These are phyloP conservation scores for Tetracladium maxilliforme DNA, from an alignment of 2,329 filamentous ascomycete species.

Conservation along the genomic window DNA sequence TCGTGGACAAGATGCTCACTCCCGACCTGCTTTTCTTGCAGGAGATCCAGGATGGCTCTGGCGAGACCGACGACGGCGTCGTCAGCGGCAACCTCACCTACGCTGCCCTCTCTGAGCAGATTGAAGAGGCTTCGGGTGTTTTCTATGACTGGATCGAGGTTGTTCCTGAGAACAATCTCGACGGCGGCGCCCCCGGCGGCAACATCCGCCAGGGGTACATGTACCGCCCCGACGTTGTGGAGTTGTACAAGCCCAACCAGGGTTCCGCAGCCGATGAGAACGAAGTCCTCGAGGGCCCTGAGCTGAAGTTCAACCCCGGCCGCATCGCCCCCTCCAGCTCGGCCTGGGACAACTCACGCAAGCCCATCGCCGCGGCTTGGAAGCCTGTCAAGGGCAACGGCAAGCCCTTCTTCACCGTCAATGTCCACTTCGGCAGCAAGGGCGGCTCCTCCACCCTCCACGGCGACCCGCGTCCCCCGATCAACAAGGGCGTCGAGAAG, in stretches of 20 bases:
- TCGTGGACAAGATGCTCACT: constrained; percentile 45
- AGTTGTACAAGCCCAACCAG: constrained; percentile 41
- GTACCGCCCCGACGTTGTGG: constrained; percentile 44
- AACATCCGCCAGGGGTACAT: constrained; percentile 61
- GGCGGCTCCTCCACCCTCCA: constrained; percentile 49
- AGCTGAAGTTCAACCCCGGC: constrained; percentile 55
- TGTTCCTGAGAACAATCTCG: constrained; percentile 39
- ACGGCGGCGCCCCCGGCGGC: constrained; percentile 53
- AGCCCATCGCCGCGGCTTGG: constrained; percentile 55
- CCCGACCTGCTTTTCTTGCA: constrained; percentile 56
- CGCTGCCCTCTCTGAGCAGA: constrained; percentile 33
- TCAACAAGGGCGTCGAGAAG: constrained; percentile 47
- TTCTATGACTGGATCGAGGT: constrained; percentile 46
- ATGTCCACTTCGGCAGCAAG: constrained; percentile 55
- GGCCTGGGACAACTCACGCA: constrained; percentile 47
- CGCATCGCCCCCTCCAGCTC: constrained; percentile 46
- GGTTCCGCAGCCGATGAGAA: constrained; percentile 39
- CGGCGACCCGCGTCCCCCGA: constrained; percentile 49
- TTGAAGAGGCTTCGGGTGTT: constrained; percentile 31
- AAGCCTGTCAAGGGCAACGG: constrained; percentile 35
- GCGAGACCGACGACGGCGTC: constrained; percentile 43
- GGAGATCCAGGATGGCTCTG: constrained; percentile 55
- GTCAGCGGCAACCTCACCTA: constrained; percentile 43
- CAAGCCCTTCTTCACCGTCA: constrained; percentile 52
- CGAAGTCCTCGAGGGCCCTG: constrained; percentile 38